Evolutionary conservation across 768 basidiomycete genomes (phyloP).

Genomic region (Auricularia sp.): DNA sequence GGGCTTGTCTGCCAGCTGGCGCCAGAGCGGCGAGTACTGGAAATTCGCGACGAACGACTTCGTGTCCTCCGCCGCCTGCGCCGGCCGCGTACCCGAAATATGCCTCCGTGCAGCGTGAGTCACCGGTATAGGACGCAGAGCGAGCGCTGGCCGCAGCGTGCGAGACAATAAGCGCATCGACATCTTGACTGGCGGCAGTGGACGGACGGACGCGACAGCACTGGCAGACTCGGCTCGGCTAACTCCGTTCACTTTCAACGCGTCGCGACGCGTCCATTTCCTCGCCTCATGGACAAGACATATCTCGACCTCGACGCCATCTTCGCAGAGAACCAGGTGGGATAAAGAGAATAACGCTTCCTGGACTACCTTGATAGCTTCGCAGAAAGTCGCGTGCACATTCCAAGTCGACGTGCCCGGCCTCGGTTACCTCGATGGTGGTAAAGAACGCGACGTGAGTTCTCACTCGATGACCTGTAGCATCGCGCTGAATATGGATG

Average conservation of each 20-base stretch:
- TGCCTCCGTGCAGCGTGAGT: background rate
- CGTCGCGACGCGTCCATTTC: constrained; percentile 8
- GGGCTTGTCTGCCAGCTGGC: constrained; percentile 39
- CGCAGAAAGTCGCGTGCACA: constrained; percentile 84
- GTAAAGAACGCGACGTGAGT: constrained; percentile 71
- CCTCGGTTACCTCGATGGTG: constrained; percentile 85
- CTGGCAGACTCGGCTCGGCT: background rate
- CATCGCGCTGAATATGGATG: constrained; percentile 2
- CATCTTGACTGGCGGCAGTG: background rate
- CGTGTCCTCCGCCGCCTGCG: constrained; percentile 23
- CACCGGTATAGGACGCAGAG: background rate
- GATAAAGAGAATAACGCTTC: constrained; percentile 4
- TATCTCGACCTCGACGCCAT: constrained; percentile 91
- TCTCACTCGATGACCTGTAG: background rate
- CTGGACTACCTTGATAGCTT: background rate
- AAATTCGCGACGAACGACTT: constrained; percentile 30
- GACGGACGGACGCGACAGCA: background rate
- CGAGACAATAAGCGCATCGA: background rate
- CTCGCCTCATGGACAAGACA: constrained; percentile 63
- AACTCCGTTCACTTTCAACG: constrained; percentile 9
- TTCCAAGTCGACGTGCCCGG: constrained; percentile 78
- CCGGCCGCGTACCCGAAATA: background rate
- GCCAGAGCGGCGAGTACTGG: constrained; percentile 34
- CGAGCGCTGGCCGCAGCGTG: too few relatives aligned
- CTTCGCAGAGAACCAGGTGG: constrained; percentile 81